Evolutionary conservation across 2,329 filamentous ascomycete genomes (phyloP).

Genomic region (Xylaria digitata): DNA sequence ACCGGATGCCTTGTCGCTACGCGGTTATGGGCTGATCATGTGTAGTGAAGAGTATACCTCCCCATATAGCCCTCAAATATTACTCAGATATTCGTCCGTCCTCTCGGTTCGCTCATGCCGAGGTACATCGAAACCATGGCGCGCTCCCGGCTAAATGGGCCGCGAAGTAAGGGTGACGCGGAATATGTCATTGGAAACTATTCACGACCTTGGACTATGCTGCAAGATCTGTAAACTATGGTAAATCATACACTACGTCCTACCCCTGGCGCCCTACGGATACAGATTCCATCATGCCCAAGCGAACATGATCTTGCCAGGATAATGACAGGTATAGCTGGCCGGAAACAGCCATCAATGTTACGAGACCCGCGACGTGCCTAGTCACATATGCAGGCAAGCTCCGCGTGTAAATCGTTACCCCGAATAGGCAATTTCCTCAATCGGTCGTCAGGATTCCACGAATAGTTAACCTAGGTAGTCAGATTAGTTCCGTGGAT

Average conservation of each 20-base stretch:
- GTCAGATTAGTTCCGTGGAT: constrained; percentile 1
- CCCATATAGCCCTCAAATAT: not conserved
- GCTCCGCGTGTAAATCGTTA: constrained; percentile 17
- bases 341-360: not conserved
- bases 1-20: not conserved
- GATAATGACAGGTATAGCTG: too few species aligned
- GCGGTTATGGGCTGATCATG: not conserved
- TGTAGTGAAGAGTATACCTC: not conserved
- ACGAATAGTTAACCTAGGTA: not conserved
- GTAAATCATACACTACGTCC: too few species aligned
- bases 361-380: not conserved
- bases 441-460: constrained; percentile 7
- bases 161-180: not conserved
- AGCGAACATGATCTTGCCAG: too few species aligned
- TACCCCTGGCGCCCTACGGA: too few species aligned
- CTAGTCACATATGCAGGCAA: constrained; percentile 12
- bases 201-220: too few species aligned
- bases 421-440: constrained; percentile 29
- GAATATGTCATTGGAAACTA: not conserved
- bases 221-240: too few species aligned
- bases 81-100: constrained; percentile 2
- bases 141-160: constrained; percentile 5
- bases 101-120: constrained; percentile 3
- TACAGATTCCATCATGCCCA: too few species aligned
- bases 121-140: not conserved